Evolutionary conservation across 2,329 filamentous ascomycete species (phyloP).

Genomic region (Fusarium robinianum): DNA sequence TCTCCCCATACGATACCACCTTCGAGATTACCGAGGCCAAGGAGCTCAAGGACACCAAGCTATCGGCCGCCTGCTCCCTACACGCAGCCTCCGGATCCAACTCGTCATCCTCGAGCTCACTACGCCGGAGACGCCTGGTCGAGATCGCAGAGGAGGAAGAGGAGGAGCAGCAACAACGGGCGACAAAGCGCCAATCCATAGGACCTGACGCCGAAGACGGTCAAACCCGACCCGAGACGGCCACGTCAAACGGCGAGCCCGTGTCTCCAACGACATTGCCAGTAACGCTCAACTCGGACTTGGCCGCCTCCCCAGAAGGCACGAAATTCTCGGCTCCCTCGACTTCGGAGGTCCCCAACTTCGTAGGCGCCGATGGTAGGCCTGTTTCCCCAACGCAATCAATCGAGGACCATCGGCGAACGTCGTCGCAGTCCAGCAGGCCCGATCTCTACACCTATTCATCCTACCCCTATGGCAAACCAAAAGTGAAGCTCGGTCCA

Average conservation of each 20-base stretch:
- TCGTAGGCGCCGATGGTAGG: conserved; percentile 51
- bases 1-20: conserved; percentile 83
- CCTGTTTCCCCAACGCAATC: conserved; percentile 53
- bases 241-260: conserved; percentile 38
- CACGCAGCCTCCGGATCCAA: conserved; percentile 86
- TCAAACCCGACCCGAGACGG: conserved; percentile 33
- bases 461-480: conserved; percentile 62
- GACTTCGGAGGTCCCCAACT: conserved; percentile 56
- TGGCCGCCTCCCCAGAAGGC: conserved; percentile 55
- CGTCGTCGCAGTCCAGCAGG: conserved; percentile 58
- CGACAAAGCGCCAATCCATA: conserved; percentile 62
- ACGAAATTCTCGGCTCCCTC: conserved; percentile 53
- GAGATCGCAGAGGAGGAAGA: conserved; percentile 95
- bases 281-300: conserved; percentile 56
- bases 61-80: conserved; percentile 86
- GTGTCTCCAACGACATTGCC: conserved; percentile 38
- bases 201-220: conserved; percentile 54
- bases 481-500: conserved; percentile 88
- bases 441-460: conserved; percentile 56
- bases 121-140: conserved; percentile 76
- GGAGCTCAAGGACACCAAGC: conserved; percentile 83
- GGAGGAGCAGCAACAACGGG: conserved; percentile 66
- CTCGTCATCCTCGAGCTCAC: conserved; percentile 81
- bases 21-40: conserved; percentile 76
- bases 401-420: conserved; percentile 49